Evolutionary conservation across 2,329 filamentous ascomycete species (phyloP), one percentile per base, ranked within the genome.

Genomic region (Apiospora koreana): DNA sequence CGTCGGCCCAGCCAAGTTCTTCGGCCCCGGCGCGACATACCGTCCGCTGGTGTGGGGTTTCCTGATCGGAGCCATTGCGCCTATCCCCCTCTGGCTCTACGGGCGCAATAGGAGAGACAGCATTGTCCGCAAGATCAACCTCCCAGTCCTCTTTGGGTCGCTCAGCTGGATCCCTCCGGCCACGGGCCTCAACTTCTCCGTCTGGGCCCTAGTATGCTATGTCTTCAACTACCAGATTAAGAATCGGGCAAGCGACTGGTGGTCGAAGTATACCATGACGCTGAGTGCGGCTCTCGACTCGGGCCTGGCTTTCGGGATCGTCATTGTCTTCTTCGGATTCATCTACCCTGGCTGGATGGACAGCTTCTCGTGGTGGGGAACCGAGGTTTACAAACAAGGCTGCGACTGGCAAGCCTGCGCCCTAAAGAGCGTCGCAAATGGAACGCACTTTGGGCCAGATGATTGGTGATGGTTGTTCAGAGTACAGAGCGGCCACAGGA

Each of bases 201-300:
- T 95, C 58, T 97, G 94, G 93, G 93, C 91, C 0, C 82, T 96
- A 9, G 93, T 97, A 18, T 96, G 93, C 82, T 97, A 92, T 80
- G 75, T 94, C 58, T 97, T 97, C 86, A 97, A 97, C 79, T 91
- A 92, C 78, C 80, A 92, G 71, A 87, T 97, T 76, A 90, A 91
- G 78, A 88, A 88, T 45, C 86, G 91, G 28, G 91, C 89, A 35
- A 86, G 85, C 41, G 90, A 89, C 1, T 97, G 94, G 94, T 97
- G 94, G 94, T 90, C 89, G 65, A 96, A 97, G 81, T 97, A 97
- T 80, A 95, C 93, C 50, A 96, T 97, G 93, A 95, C 93, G 4
- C 84, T 97, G 68, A 94, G 91, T 70, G 94, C 94, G 0, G 94
- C 93, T 1, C 85, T 97, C 69, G 94, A 97, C 78, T 94, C 92